Evolutionary conservation across 305 asterid species (phyloP).

Genomic region (Fraxinus dipetala): DNA sequence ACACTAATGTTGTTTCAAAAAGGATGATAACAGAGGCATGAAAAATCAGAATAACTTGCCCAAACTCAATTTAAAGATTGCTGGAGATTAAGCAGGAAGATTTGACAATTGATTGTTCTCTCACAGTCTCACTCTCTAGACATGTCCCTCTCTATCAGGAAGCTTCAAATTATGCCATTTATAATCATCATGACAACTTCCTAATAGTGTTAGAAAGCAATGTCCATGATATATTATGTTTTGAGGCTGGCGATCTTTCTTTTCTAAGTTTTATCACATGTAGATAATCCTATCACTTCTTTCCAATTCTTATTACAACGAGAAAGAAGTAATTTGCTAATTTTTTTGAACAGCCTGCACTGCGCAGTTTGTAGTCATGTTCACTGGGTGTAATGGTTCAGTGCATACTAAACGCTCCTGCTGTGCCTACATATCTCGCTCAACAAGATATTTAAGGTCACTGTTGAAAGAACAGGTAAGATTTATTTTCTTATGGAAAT

Average conservation of each 20-base stretch:
- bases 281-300: slow-evolving; percentile 6
- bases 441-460: not conserved
- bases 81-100: not conserved
- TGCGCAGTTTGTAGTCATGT: slow-evolving; percentile 83
- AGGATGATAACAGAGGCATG: not conserved
- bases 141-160: slow-evolving; percentile 1
- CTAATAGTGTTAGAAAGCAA: slow-evolving; percentile 11
- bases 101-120: slow-evolving; percentile 1
- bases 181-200: not conserved
- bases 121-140: not conserved
- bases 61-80: not conserved
- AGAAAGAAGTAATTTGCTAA: slow-evolving; percentile 5
- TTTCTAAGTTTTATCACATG: slow-evolving; percentile 10
- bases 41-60: slow-evolving; percentile 5
- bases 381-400: slow-evolving; percentile 45
- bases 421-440: not conserved
- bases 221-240: not conserved
- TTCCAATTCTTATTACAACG: not conserved
- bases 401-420: slow-evolving; percentile 41
- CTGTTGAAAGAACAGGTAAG: slow-evolving; percentile 55
- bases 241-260: not conserved
- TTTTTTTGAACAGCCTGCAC: slow-evolving; percentile 58
- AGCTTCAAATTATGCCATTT: slow-evolving; percentile 2
- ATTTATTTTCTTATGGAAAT: slow-evolving; percentile 16
- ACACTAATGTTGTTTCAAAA: slow-evolving; percentile 5